phyloP scores from a whole-genome alignment of 2,329 filamentous ascomycete species.

The Ophiognomonia clavigignenti-juglandacearum region DNA sequence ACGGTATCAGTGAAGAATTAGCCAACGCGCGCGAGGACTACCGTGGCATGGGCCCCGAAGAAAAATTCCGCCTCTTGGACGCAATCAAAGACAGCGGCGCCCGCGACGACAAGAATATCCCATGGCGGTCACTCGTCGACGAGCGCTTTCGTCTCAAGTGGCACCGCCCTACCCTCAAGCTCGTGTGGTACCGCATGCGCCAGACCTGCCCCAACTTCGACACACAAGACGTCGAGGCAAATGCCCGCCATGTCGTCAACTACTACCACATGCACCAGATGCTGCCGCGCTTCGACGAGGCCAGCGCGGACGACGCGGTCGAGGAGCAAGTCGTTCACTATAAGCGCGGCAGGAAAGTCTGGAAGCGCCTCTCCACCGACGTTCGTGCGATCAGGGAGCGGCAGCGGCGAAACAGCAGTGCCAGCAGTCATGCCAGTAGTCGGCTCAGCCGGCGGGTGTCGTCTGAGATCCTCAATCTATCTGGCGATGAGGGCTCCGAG shows the following conservation, averaged over 20 bases:
- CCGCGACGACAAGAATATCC: slow-evolving; percentile 40
- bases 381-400: slow-evolving; percentile 9
- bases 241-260: slow-evolving; percentile 29
- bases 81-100: slow-evolving; percentile 38
- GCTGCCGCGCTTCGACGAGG: slow-evolving; percentile 1
- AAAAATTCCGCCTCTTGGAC: slow-evolving; percentile 39
- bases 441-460: slow-evolving; percentile 2
- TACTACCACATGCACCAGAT: slow-evolving; percentile 1
- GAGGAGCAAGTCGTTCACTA: slow-evolving; percentile 10
- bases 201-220: slow-evolving; percentile 28
- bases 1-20: slow-evolving; percentile 34
- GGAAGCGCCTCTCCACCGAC: slow-evolving; percentile 5
- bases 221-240: slow-evolving; percentile 28
- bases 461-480: slow-evolving; percentile 7
- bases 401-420: slow-evolving; percentile 11
- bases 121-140: slow-evolving; percentile 42
- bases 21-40: slow-evolving; percentile 39
- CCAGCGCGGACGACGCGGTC: slow-evolving; percentile 3
- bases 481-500: background rate
- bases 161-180: slow-evolving; percentile 30
- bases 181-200: slow-evolving; percentile 36
- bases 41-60: slow-evolving; percentile 34
- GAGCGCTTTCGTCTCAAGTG: slow-evolving; percentile 34
- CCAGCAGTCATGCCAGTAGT: slow-evolving; percentile 7
- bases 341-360: slow-evolving; percentile 4